Evolutionary conservation across 768 basidiomycete genomes (phyloP).

Genomic region (Leucocoprinus birnbaumii): DNA sequence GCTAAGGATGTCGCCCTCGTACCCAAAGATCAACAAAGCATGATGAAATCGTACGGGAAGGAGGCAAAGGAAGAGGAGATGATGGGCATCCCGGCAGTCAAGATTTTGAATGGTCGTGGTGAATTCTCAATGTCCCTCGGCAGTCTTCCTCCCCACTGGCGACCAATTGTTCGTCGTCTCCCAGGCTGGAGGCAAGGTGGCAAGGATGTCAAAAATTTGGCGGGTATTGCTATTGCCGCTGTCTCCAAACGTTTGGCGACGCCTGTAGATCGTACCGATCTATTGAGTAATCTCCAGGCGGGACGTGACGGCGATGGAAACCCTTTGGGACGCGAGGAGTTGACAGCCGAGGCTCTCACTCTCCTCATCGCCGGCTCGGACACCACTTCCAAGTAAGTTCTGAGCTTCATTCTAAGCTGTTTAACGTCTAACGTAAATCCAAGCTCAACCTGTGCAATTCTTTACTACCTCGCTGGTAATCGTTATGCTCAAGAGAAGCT

Average conservation of each 20-base stretch:
- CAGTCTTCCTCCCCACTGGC: constrained; percentile 67
- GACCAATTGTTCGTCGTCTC: constrained; percentile 58
- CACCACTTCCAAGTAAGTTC: constrained; percentile 84
- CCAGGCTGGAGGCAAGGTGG: constrained; percentile 78
- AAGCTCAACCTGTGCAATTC: constrained; percentile 88
- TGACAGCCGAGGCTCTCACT: constrained; percentile 87
- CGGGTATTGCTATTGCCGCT: constrained; percentile 77
- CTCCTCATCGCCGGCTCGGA: constrained; percentile 88
- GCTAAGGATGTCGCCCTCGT: constrained; percentile 73
- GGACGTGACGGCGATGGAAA: constrained; percentile 80
- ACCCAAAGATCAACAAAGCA: constrained; percentile 51
- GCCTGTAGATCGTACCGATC: constrained; percentile 73
- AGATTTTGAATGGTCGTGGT: constrained; percentile 85
- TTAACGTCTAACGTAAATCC: background rate
- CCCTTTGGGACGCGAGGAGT: constrained; percentile 74
- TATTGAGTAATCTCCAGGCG: constrained; percentile 77
- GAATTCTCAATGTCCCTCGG: constrained; percentile 87
- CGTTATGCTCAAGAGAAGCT: constrained; percentile 66
- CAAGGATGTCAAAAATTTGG: constrained; percentile 65
- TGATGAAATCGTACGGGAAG: constrained; percentile 54
- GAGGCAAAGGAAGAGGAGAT: constrained; percentile 39
- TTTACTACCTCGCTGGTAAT: constrained; percentile 76
- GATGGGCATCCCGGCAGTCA: constrained; percentile 70
- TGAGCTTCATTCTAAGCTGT: background rate
- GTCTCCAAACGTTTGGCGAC: constrained; percentile 72